These are phyloP conservation scores for Oryza glaberrima DNA, from an alignment of 176 grass and related monocot genomes.

Conservation along the genomic window DNA sequence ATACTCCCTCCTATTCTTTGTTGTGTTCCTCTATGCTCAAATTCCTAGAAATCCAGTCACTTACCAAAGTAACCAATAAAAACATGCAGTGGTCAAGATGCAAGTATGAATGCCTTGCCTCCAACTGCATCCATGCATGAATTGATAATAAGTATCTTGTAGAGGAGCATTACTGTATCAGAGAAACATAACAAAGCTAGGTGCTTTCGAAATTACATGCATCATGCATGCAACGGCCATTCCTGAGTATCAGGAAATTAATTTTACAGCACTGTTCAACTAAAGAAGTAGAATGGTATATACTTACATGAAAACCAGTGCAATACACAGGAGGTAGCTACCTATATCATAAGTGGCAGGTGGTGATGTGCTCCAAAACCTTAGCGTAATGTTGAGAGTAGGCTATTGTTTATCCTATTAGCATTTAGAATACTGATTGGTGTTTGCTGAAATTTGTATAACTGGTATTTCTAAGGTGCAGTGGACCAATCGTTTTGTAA, in stretches of 20 bases:
- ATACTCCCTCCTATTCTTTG: not conserved
- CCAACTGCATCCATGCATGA: not conserved
- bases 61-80: not conserved
- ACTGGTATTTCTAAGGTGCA: not conserved
- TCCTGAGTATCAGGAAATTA: not conserved
- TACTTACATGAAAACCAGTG: not conserved
- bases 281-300: not conserved
- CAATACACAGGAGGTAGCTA: not conserved
- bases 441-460: conserved; percentile 9
- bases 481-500: not conserved
- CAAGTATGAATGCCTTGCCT: no score
- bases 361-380: not conserved
- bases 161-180: not conserved
- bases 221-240: not conserved
- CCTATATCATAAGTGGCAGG: not conserved
- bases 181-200: no score
- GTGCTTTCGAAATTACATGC: no score
- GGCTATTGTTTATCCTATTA: not conserved
- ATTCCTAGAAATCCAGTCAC: not conserved
- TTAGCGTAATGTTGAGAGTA: not conserved
- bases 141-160: not conserved
- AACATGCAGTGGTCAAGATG: no score
- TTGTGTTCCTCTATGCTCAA: not conserved
- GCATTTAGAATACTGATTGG: not conserved
- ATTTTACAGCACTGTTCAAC: not conserved